Conservation (phyloP, 805 yeast genomes). For the Blastobotrys muscicola region DNA sequence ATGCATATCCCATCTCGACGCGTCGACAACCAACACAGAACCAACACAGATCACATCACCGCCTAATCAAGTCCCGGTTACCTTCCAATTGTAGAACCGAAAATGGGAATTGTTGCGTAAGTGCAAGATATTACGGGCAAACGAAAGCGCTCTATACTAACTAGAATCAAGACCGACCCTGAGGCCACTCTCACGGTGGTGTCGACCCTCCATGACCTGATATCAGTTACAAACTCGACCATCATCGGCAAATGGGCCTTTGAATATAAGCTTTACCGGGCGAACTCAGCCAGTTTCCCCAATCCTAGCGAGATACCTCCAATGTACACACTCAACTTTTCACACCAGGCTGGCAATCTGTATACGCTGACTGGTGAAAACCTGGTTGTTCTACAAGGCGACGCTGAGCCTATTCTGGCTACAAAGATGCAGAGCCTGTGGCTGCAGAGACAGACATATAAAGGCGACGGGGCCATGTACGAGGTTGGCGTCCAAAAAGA, state of each 20-base stretch:
- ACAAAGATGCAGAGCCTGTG: constrained; percentile 60
- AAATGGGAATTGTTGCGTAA: background rate
- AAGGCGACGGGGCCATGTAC: constrained; percentile 67
- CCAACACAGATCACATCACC: no score
- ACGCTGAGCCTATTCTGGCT: constrained; percentile 45
- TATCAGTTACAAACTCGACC: constrained; percentile 58
- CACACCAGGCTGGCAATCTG: constrained; percentile 23
- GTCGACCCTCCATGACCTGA: constrained; percentile 58
- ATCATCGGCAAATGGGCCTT: constrained; percentile 58
- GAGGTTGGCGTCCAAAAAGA: constrained; percentile 29
- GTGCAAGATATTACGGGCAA: background rate
- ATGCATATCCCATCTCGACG: constrained; percentile 19
- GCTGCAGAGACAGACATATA: constrained; percentile 56
- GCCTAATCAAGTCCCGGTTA: no score
- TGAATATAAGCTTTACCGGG: constrained; percentile 57
- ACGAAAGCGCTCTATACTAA: no score
- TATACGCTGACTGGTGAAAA: constrained; percentile 24
- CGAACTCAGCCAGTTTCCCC: constrained; percentile 36
- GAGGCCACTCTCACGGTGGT: constrained; percentile 35
- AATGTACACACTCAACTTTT: constrained; percentile 24
- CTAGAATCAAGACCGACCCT: constrained; percentile 10
- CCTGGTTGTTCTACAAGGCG: constrained; percentile 41
- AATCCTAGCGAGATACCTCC: no score
- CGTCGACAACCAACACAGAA: no score
- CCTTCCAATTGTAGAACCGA: background rate